These are phyloP conservation scores for Xylaria arbuscula DNA, from an alignment of 2,329 filamentous ascomycete genomes.

Conservation along the genomic window DNA sequence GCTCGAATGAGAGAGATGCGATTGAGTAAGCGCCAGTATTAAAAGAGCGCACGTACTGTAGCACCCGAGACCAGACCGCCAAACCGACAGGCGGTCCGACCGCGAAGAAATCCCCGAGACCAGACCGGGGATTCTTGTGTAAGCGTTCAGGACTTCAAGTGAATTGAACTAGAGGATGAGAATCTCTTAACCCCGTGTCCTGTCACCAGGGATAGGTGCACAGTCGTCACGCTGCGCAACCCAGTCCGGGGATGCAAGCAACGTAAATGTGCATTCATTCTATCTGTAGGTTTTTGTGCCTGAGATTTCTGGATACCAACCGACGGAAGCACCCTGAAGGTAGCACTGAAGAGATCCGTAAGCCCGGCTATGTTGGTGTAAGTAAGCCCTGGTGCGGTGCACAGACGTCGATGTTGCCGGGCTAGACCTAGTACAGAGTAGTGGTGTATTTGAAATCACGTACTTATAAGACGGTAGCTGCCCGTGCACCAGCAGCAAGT, in stretches of 20 bases:
- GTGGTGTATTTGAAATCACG: background rate
- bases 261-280: background rate
- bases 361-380: background rate
- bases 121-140: background rate
- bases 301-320: background rate
- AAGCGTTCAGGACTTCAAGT: too few relatives aligned
- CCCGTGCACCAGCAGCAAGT: background rate
- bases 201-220: background rate
- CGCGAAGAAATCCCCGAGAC: background rate
- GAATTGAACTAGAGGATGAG: background rate
- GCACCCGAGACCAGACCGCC: background rate
- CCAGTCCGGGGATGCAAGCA: background rate
- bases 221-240: background rate
- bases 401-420: background rate
- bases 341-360: background rate
- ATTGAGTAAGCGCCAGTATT: background rate
- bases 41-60: background rate
- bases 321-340: background rate
- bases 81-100: background rate
- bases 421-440: background rate
- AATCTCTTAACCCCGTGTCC: background rate
- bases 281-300: background rate
- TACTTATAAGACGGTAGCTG: background rate
- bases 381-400: background rate
- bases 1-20: background rate